Conservation (phyloP, 73 alveolate genomes). For the Diophrys appendiculata region DNA sequence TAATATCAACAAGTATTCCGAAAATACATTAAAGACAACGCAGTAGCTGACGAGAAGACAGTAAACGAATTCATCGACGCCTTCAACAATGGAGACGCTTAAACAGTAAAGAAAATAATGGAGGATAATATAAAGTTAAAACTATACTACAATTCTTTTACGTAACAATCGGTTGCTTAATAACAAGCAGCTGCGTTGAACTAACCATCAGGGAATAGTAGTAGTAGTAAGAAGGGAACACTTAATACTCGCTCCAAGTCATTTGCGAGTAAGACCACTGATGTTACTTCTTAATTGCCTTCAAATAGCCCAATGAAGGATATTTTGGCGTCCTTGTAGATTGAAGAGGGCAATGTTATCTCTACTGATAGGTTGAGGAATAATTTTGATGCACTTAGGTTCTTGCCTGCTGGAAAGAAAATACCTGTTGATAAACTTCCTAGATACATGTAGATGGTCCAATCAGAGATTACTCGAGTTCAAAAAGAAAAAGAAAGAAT, state of each 20-base stretch:
- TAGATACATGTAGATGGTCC: neutral
- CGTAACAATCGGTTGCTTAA: neutral
- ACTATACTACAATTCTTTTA: neutral
- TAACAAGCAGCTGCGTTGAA: neutral
- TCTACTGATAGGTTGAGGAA: slow-evolving; percentile 59
- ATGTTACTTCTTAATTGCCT: neutral
- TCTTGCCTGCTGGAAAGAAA: slow-evolving; percentile 59
- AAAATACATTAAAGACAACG: neutral
- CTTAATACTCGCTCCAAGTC: neutral
- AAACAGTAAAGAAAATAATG: no score
- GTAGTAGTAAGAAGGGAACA: neutral
- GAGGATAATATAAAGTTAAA: neutral
- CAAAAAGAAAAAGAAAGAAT: slow-evolving; percentile 2
- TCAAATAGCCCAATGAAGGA: neutral
- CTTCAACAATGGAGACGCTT: neutral
- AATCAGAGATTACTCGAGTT: neutral
- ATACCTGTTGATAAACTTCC: slow-evolving; percentile 25
- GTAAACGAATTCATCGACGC: neutral
- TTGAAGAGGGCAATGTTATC: slow-evolving; percentile 23
- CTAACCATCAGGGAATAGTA: neutral
- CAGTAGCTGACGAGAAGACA: neutral
- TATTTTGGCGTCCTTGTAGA: neutral
- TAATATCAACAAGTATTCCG: neutral
- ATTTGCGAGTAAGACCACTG: neutral
- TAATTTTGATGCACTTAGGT: slow-evolving; percentile 45